Base-by-base conservation (phyloP, 805 yeast species). In the Ogataea pini region DNA sequence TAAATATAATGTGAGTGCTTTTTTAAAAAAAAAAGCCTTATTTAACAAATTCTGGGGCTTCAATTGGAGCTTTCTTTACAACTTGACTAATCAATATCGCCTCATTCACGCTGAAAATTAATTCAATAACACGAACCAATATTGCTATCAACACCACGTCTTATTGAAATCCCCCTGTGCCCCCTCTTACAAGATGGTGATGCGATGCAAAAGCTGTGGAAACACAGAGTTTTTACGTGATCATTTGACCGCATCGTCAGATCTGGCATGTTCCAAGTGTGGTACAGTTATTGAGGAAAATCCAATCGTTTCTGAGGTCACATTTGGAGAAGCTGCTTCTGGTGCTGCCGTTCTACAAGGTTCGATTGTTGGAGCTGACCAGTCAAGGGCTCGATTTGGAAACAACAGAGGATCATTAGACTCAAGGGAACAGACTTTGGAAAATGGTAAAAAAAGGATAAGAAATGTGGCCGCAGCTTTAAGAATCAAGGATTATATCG, bases 271-370 rank as follows among this genome's bases (percentile, higher is more conserved):
- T 72, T 72, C 76, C 33, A 64, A 69, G 28, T 94, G 99, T 79
- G 97, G 97, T 65, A 71, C 82, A 17, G 97, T 94, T 25, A 78
- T 79, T 49, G 96, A 89, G 55, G 98, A 91, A 62, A 87, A 89
- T 59, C 96, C 96, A 17, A 92, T 94, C 56, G 98, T 95, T 9
- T 83, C 96, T 7, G 99, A 94, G 64, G 94, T 95, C 46, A 87
- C 94, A 10, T 94, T 91, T 70, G 94, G 95, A 37, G 99, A 95
- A 62, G 78, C 91, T 2, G 77, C 96, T 16, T 77, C 85, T 20
- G 99, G 99, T 58, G 97, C 96, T 12, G 97, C 99, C 29, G 82
- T 87, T 43, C 96, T 94, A 1, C 96, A 92, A 56, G 99, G 99
- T 62, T 82, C 96, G 41, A 91, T 89, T 75, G 85, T 94, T 29